Evolutionary conservation across 2,329 filamentous ascomycete genomes (phyloP).

Genomic region (Fusarium buharicum): DNA sequence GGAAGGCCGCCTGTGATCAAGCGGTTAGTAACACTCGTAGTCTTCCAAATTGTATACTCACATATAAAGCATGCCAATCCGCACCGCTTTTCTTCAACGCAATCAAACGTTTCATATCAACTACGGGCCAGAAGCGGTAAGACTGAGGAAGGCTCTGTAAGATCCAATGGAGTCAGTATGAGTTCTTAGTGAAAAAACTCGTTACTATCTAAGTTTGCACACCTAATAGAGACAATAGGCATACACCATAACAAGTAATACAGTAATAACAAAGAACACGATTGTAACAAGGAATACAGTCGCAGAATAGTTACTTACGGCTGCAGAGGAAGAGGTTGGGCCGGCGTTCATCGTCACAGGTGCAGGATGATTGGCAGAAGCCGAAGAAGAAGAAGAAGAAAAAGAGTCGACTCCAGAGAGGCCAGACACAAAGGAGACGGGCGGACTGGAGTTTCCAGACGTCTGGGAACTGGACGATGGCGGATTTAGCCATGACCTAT

Average conservation of each 20-base stretch:
- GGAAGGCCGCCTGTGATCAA: background rate
- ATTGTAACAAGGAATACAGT: no score
- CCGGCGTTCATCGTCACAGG: background rate
- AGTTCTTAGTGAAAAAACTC: background rate
- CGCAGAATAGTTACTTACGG: no score
- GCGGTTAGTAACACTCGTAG: background rate
- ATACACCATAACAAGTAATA: no score
- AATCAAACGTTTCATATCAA: conserved; percentile 14
- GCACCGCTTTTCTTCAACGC: background rate
- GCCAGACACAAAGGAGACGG: background rate
- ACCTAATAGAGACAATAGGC: no score
- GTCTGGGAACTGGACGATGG: no score
- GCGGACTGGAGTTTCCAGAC: background rate
- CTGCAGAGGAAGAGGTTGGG: background rate
- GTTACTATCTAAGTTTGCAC: no score
- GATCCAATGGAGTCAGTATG: background rate
- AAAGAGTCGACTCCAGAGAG: background rate
- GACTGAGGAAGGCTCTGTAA: background rate
- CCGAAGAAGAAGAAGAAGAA: background rate
- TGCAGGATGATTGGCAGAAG: background rate
- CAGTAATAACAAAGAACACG: no score
- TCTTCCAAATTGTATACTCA: fast-evolving
- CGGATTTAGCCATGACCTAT: background rate
- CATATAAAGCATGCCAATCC: background rate
- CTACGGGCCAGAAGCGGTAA: conserved; percentile 15